Conservation (phyloP, 805 yeast genomes). For the Suhomyces faveliae region DNA sequence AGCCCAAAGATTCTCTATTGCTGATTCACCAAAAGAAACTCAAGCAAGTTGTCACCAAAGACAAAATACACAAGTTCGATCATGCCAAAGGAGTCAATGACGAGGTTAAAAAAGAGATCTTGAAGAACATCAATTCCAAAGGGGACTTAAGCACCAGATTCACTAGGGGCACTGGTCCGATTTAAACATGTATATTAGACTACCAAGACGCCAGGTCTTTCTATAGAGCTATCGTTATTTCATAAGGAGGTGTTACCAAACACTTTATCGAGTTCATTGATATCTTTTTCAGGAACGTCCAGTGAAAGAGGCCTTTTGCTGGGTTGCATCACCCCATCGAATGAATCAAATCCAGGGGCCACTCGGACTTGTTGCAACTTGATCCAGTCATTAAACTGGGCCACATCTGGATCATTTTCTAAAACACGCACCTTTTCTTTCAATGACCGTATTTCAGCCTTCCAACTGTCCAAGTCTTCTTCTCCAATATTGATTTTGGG, state of each 20-base stretch:
- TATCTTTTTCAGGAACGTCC: conserved; percentile 5
- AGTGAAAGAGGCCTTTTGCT: conserved; percentile 8
- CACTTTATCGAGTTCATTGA: conserved; percentile 27
- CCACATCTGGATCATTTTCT: conserved; percentile 10
- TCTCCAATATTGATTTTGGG: conserved; percentile 32
- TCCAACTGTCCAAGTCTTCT: conserved; percentile 30
- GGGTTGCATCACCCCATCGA: conserved; percentile 32
- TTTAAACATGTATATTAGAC: neutral
- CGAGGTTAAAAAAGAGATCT: conserved; percentile 12
- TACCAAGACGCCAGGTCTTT: neutral
- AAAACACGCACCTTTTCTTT: conserved; percentile 17
- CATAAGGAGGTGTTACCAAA: conserved; percentile 23
- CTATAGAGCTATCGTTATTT: neutral
- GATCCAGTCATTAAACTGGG: conserved; percentile 30
- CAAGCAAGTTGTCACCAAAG: neutral
- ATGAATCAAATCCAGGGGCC: conserved; percentile 42
- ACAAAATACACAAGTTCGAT: conserved; percentile 10
- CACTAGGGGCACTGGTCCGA: conserved; percentile 5
- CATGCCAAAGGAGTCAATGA: conserved; percentile 8
- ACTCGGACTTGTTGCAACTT: conserved; percentile 28
- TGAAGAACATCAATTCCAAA: conserved; percentile 7
- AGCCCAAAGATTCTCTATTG: neutral
- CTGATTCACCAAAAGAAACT: conserved; percentile 4
- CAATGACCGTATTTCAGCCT: conserved; percentile 29
- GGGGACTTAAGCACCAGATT: conserved; percentile 11